A percentile compares a stretch with the other conserved stretches of the same genome.
These are phyloP conservation scores for Aphanomyces invadans DNA, from an alignment of 352 stramenopile genomes.

Conservation along the genomic window DNA sequence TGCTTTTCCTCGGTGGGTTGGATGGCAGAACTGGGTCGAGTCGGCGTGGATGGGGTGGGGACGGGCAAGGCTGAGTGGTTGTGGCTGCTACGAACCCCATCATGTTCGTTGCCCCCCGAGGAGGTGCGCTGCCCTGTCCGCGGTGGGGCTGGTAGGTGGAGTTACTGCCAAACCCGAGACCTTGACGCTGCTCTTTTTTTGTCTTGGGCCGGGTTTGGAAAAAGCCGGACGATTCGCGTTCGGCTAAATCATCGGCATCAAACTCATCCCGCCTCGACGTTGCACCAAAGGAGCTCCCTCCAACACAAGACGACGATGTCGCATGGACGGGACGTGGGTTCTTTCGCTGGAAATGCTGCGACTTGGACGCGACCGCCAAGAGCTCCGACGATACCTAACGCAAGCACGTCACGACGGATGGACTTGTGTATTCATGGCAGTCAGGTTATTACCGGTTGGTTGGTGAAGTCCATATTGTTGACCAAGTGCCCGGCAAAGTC, in stretches of 20 bases:
- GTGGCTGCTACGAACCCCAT: conserved; percentile 16
- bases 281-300: not conserved
- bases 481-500: conserved; percentile 74
- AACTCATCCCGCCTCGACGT: conserved; percentile 14
- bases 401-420: too few species aligned
- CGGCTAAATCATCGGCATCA: conserved; percentile 8
- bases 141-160: too few species aligned
- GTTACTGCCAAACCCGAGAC: conserved; percentile 49
- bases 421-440: too few species aligned
- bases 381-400: conserved; percentile 42
- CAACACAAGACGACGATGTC: not conserved
- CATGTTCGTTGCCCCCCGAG: not conserved
- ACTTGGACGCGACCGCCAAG: conserved; percentile 38
- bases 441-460: conserved; percentile 48
- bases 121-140: too few species aligned
- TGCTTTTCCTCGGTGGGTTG: conserved; percentile 12
- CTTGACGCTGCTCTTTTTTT: conserved; percentile 60
- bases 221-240: conserved; percentile 13
- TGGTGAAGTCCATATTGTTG: conserved; percentile 76
- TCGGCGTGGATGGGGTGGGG: not conserved
- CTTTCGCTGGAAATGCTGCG: conserved; percentile 15
- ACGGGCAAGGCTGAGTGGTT: not conserved
- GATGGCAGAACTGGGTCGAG: too few species aligned
- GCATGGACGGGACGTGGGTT: not conserved
- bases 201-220: conserved; percentile 37